Evolutionary conservation across 176 grass and related monocot genomes (phyloP).

Genomic region (Guadua angustifolia): DNA sequence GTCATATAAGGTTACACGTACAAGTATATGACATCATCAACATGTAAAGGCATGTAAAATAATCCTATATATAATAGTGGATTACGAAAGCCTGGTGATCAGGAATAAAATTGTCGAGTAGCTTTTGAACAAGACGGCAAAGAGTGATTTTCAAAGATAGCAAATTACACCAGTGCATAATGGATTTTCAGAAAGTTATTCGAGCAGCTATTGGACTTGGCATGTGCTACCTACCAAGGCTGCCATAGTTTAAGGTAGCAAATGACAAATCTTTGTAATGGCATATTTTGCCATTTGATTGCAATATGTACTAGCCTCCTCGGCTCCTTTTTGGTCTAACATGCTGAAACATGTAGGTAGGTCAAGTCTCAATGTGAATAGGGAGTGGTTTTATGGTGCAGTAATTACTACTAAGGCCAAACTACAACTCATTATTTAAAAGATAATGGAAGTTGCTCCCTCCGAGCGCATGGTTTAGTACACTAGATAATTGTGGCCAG

Average conservation of each 20-base stretch:
- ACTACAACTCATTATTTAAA: slow-evolving; percentile 4
- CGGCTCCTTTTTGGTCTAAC: not conserved
- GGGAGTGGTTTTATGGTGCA: slow-evolving; percentile 2
- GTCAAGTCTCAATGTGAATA: slow-evolving; percentile 1
- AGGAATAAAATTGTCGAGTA: not conserved
- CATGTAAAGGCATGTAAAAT: not conserved
- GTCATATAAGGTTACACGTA: not conserved
- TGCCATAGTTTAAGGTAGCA: slow-evolving; percentile 27
- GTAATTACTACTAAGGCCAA: not conserved
- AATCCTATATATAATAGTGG: not conserved
- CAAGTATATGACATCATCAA: not conserved
- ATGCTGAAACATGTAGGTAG: not conserved
- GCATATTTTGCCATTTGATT: not conserved
- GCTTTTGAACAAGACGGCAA: slow-evolving; percentile 36
- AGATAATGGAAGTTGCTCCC: not conserved
- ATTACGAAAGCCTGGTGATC: not conserved
- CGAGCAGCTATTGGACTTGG: not conserved
- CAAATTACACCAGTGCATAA: slow-evolving; percentile 11
- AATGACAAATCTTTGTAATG: not conserved
- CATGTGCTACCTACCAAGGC: not conserved
- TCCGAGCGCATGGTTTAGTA: not conserved
- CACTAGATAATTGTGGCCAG: not conserved
- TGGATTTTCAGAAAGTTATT: not conserved
- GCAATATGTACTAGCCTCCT: not conserved
- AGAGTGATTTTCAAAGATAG: not conserved